These are phyloP conservation scores for Rhodosporidiobolus odoratus DNA, from an alignment of 768 basidiomycete species.

Conservation along the genomic window DNA sequence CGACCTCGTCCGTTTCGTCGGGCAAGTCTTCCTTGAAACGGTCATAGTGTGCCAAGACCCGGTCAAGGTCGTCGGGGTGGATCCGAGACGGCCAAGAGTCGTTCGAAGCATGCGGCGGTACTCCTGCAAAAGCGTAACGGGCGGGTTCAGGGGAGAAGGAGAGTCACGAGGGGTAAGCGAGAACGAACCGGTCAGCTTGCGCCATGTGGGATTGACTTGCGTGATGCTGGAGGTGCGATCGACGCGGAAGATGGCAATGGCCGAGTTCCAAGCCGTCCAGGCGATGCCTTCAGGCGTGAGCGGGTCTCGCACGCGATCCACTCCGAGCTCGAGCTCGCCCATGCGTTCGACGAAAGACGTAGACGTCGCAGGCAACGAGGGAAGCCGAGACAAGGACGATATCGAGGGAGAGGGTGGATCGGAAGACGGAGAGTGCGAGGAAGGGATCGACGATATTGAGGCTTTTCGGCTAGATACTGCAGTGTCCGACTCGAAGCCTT, in stretches of 20 bases:
- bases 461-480: background rate
- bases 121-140: too few species aligned
- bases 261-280: background rate
- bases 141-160: too few species aligned
- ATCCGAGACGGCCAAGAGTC: slow-evolving; percentile 10
- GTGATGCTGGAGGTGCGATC: background rate
- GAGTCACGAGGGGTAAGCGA: too few species aligned
- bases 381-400: background rate
- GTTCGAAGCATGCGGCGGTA: background rate
- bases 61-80: slow-evolving; percentile 6
- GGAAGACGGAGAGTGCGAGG: background rate
- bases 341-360: too few species aligned
- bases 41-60: background rate
- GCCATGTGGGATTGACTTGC: background rate
- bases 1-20: background rate
- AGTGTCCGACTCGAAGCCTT: background rate
- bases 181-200: background rate
- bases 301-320: background rate
- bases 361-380: too few species aligned
- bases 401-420: background rate
- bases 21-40: background rate
- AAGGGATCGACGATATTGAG: background rate
- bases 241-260: slow-evolving; percentile 6
- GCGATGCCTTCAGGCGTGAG: slow-evolving; percentile 15
- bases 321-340: slow-evolving; percentile 16